phyloP scores from a whole-genome alignment of 140 eudicot species.

The Cichorium intybus region DNA sequence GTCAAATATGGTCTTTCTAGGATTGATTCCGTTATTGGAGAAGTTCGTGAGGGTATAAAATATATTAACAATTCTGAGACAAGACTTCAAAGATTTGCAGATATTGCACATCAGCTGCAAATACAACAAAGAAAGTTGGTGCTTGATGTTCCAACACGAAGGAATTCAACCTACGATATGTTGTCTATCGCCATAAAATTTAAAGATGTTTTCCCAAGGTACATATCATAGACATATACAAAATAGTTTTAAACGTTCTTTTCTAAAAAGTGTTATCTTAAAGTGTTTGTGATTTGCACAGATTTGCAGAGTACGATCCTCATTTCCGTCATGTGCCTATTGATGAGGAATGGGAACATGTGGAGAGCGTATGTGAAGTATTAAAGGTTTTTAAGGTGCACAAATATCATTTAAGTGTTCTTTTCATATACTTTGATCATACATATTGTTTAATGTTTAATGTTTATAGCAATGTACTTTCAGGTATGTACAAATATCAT shows the following conservation, averaged over 20 bases:
- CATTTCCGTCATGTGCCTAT: background rate
- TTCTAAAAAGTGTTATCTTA: background rate
- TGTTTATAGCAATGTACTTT: background rate
- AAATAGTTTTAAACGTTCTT: background rate
- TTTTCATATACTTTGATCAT: background rate
- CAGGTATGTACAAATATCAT: background rate
- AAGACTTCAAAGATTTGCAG: background rate
- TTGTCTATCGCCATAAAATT: background rate
- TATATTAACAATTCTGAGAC: constrained; percentile 5
- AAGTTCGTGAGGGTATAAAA: constrained; percentile 11
- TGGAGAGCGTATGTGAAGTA: background rate
- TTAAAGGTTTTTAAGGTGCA: constrained; percentile 7
- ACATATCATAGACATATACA: background rate
- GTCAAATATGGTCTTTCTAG: constrained; percentile 4
- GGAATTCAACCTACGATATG: constrained; percentile 9
- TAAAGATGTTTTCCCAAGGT: constrained; percentile 9
- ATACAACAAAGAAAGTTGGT: constrained; percentile 1
- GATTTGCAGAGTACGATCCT: constrained; percentile 1
- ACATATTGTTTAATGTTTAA: too few relatives aligned
- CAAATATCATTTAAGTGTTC: background rate
- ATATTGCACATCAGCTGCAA: background rate
- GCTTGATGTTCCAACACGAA: constrained; percentile 5
- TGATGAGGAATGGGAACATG: background rate
- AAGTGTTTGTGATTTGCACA: background rate
- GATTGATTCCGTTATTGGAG: background rate